These are phyloP conservation scores for Tetrapisispora arboricola DNA, from an alignment of 805 yeast species.

Conservation along the genomic window DNA sequence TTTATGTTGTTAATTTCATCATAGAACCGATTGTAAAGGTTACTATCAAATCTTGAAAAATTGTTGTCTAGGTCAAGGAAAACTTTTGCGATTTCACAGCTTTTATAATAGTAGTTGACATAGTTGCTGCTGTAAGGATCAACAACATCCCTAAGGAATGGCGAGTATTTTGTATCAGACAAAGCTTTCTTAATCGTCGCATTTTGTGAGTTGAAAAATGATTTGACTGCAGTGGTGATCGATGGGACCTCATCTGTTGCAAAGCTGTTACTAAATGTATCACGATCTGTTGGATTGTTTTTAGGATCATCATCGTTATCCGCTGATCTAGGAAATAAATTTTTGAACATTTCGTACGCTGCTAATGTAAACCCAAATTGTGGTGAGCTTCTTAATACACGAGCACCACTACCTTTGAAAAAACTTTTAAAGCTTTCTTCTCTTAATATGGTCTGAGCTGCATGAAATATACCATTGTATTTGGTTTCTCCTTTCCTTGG, in stretches of 20 bases:
- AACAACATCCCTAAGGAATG: constrained; percentile 19
- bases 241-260: constrained; percentile 17
- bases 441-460: constrained; percentile 57
- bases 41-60: constrained; percentile 45
- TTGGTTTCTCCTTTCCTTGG: constrained; percentile 65
- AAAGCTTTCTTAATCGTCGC: constrained; percentile 10
- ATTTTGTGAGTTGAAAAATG: constrained; percentile 13
- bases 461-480: constrained; percentile 70
- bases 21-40: constrained; percentile 35
- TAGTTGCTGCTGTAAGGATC: constrained; percentile 34
- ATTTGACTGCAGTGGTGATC: constrained; percentile 15
- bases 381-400: constrained; percentile 91
- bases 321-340: constrained; percentile 8
- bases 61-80: constrained; percentile 55
- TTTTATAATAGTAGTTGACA: constrained; percentile 39
- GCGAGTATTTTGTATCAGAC: constrained; percentile 12
- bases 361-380: constrained; percentile 97
- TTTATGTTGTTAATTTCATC: constrained; percentile 4
- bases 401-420: constrained; percentile 93
- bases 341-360: constrained; percentile 86
- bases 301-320: neutral
- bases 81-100: constrained; percentile 50
- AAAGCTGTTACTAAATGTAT: neutral
- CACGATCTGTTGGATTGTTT: neutral
- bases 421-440: constrained; percentile 84